Percentiles rank a stretch among this genome's conserved stretches.
phyloP scores from a whole-genome alignment of 106 monocot genomes.

The Dioscorea dumetorum region DNA sequence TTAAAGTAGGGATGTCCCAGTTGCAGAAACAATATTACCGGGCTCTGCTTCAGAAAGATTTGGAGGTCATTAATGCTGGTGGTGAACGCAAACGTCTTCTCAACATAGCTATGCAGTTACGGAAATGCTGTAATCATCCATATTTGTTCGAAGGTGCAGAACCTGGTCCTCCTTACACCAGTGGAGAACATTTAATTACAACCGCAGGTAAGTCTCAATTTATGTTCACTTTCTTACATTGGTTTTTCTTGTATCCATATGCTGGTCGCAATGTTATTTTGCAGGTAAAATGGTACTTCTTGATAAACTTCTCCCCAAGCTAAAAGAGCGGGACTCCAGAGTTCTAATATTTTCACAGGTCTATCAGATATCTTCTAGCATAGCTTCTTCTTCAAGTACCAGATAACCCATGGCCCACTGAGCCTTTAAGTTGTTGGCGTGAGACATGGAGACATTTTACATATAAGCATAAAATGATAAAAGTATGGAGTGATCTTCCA shows the following conservation, averaged over 20 bases:
- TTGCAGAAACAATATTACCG: constrained; percentile 95
- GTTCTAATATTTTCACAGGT: constrained; percentile 92
- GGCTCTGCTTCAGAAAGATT: constrained; percentile 88
- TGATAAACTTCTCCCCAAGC: constrained; percentile 82
- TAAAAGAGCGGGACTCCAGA: constrained; percentile 81
- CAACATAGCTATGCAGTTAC: constrained; percentile 93
- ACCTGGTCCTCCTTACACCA: constrained; percentile 78
- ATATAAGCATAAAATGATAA: no score
- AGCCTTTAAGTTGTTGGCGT: no score
- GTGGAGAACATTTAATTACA: constrained; percentile 72
- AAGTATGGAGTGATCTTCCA: no score
- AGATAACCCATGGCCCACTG: no score
- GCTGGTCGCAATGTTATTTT: constrained; percentile 1
- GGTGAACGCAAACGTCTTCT: constrained; percentile 83
- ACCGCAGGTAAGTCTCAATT: constrained; percentile 41
- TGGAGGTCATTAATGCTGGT: constrained; percentile 87
- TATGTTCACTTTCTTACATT: background rate
- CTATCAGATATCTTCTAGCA: background rate
- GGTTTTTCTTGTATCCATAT: background rate
- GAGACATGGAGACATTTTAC: no score
- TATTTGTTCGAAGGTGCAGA: constrained; percentile 93
- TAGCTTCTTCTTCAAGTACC: no score
- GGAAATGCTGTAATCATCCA: constrained; percentile 94
- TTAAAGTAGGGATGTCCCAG: constrained; percentile 97
- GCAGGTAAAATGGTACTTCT: constrained; percentile 95